Percentiles rank a stretch among this genome's conserved stretches.
These are phyloP conservation scores for Zopfochytrium polystomum DNA, from an alignment of 371 early-diverging fungal genomes.

Conservation along the genomic window DNA sequence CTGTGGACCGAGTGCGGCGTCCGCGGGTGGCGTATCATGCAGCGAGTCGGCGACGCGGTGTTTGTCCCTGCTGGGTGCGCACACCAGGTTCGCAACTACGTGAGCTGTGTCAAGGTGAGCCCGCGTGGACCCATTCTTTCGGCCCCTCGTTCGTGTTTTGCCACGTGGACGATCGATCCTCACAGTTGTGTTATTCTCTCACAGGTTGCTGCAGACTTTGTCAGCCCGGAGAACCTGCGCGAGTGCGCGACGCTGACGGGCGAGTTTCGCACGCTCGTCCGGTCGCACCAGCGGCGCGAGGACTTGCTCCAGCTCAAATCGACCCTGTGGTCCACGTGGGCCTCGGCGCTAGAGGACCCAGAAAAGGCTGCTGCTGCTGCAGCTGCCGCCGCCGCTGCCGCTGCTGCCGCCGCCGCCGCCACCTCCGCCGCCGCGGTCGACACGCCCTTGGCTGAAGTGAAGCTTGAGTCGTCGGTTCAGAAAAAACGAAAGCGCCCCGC, in stretches of 20 bases:
- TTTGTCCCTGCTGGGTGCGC: slow-evolving; percentile 76
- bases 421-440: too few relatives aligned
- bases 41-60: slow-evolving; percentile 67
- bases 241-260: slow-evolving; percentile 45
- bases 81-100: slow-evolving; percentile 69
- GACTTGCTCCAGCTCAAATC: slow-evolving; percentile 37
- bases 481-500: too few relatives aligned
- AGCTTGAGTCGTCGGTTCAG: too few relatives aligned
- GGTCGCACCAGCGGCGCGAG: slow-evolving; percentile 37
- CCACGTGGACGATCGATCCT: too few relatives aligned
- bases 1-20: slow-evolving; percentile 47
- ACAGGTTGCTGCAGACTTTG: too few relatives aligned
- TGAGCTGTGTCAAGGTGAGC: slow-evolving; percentile 57
- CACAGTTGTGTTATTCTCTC: too few relatives aligned
- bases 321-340: slow-evolving; percentile 21
- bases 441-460: too few relatives aligned
- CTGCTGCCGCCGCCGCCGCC: too few relatives aligned
- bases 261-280: slow-evolving; percentile 47
- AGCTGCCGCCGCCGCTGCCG: too few relatives aligned
- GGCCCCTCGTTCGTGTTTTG: not conserved
- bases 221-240: slow-evolving; percentile 63
- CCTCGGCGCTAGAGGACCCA: slow-evolving; percentile 13
- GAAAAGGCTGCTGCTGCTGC: too few relatives aligned
- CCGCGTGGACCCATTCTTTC: not conserved
- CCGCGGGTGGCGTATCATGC: slow-evolving; percentile 53